phyloP scores from a whole-genome alignment of 2,329 filamentous ascomycete species.

The Thyridium curvatum region DNA sequence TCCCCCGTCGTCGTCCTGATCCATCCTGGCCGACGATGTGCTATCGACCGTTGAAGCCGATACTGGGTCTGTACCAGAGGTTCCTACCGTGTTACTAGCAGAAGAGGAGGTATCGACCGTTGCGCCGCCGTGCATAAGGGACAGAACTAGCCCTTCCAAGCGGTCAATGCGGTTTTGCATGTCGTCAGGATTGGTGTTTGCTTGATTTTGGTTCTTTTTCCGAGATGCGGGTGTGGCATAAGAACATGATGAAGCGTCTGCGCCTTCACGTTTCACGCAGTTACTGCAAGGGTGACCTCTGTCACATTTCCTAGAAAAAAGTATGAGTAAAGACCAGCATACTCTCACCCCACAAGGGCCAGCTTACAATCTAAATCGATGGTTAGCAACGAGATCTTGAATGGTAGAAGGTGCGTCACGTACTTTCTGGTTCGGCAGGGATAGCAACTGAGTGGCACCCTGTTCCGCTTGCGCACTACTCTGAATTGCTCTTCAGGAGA shows the following conservation, averaged over 20 bases:
- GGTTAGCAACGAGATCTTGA: slow-evolving; percentile 21
- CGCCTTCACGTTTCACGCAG: slow-evolving; percentile 84
- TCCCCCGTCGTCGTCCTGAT: slow-evolving; percentile 48
- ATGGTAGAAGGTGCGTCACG: slow-evolving; percentile 21
- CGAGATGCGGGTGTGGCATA: slow-evolving; percentile 68
- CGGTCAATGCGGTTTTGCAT: slow-evolving; percentile 99
- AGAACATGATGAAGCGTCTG: slow-evolving; percentile 72
- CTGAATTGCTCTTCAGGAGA: slow-evolving; percentile 84
- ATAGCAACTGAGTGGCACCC: slow-evolving; percentile 85
- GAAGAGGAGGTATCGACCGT: slow-evolving; percentile 36
- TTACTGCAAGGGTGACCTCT: slow-evolving; percentile 88
- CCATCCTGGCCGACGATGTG: slow-evolving; percentile 39
- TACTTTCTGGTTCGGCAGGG: slow-evolving; percentile 91
- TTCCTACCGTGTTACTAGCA: slow-evolving; percentile 20
- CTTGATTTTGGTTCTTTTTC: slow-evolving; percentile 67
- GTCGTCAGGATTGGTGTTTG: slow-evolving; percentile 68
- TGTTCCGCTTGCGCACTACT: slow-evolving; percentile 85
- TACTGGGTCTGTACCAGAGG: slow-evolving; percentile 13
- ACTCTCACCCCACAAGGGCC: slow-evolving; percentile 5
- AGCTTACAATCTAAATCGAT: slow-evolving; percentile 20
- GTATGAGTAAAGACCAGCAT: neutral
- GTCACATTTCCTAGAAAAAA: slow-evolving; percentile 72
- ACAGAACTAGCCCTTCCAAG: slow-evolving; percentile 84
- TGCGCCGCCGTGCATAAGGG: slow-evolving; percentile 83
- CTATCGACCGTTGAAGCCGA: slow-evolving; percentile 34